These are phyloP conservation scores for Phalaenopsis equestris DNA, from an alignment of 106 monocot species.

Conservation along the genomic window DNA sequence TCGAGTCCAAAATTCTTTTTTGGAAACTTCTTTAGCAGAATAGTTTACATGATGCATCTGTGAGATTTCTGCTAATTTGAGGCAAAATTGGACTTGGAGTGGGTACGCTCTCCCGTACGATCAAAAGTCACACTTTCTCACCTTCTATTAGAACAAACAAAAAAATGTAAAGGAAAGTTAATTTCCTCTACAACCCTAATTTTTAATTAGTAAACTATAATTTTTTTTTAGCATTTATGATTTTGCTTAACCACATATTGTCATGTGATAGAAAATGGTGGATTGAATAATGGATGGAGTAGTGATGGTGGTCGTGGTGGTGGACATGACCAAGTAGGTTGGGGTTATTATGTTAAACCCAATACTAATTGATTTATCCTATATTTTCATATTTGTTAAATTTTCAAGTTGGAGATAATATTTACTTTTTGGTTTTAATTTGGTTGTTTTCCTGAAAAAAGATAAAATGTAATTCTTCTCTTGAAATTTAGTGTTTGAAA, in stretches of 20 bases:
- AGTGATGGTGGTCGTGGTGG: slow-evolving; percentile 13
- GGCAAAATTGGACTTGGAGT: background rate
- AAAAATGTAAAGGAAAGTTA: background rate
- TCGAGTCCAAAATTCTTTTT: background rate
- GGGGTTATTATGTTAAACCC: slow-evolving; percentile 56
- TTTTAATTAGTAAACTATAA: background rate
- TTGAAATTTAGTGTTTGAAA: background rate
- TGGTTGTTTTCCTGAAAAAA: background rate
- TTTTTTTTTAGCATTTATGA: background rate
- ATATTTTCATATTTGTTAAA: background rate
- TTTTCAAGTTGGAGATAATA: background rate
- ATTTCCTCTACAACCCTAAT: background rate
- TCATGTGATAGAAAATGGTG: slow-evolving; percentile 52
- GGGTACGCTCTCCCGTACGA: background rate
- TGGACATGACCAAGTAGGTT: slow-evolving; percentile 40
- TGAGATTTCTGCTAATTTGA: background rate
- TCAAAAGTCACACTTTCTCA: background rate
- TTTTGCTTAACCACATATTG: background rate
- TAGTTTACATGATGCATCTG: background rate
- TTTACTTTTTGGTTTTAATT: background rate
- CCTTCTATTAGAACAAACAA: background rate
- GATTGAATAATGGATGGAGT: slow-evolving; percentile 47
- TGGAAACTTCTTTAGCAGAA: background rate
- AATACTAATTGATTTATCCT: background rate
- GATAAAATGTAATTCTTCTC: background rate